A percentile compares a stretch with the other conserved stretches of the same genome.
phyloP scores from a whole-genome alignment of 2,329 filamentous ascomycete species.

The Sporothrix mexicana region DNA sequence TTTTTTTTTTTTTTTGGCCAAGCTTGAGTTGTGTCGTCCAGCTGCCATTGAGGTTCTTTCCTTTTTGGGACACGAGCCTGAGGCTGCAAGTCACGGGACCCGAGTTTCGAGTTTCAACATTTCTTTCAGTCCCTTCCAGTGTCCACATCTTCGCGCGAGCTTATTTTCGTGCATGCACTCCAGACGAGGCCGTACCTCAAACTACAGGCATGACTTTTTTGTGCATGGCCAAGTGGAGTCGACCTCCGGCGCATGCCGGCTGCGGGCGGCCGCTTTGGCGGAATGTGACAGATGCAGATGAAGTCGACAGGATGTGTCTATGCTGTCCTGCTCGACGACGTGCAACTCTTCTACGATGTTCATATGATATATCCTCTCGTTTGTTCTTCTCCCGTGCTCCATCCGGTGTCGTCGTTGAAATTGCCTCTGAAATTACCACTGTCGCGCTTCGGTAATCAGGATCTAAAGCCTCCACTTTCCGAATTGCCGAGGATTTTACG shows the following conservation, averaged over 20 bases:
- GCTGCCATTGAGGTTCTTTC: conserved; percentile 1
- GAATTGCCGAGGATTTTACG: conserved; percentile 33
- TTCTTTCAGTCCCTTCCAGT: background rate
- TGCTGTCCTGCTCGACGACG: background rate
- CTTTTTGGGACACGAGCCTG: conserved; percentile 10
- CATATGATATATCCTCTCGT: background rate
- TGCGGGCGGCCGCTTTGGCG: background rate
- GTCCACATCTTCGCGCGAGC: background rate
- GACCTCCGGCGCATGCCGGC: conserved; percentile 24
- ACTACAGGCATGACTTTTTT: conserved; percentile 2
- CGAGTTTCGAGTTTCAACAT: background rate
- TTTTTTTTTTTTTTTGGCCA: background rate
- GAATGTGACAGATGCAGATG: background rate
- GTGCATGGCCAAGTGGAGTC: conserved; percentile 18
- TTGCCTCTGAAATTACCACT: conserved; percentile 25
- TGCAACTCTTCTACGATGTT: background rate
- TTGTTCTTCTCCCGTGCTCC: background rate
- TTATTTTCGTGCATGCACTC: conserved; percentile 7
- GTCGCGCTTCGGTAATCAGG: conserved; percentile 22
- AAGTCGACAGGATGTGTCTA: background rate
- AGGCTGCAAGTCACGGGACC: conserved; percentile 22
- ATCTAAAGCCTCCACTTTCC: conserved; percentile 33
- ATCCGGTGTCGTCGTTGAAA: background rate
- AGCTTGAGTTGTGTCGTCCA: background rate
- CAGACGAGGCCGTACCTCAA: conserved; percentile 16